Base-by-base conservation (phyloP, 1,139 yeast species). In the Yamadazyma blattariae region DNA sequence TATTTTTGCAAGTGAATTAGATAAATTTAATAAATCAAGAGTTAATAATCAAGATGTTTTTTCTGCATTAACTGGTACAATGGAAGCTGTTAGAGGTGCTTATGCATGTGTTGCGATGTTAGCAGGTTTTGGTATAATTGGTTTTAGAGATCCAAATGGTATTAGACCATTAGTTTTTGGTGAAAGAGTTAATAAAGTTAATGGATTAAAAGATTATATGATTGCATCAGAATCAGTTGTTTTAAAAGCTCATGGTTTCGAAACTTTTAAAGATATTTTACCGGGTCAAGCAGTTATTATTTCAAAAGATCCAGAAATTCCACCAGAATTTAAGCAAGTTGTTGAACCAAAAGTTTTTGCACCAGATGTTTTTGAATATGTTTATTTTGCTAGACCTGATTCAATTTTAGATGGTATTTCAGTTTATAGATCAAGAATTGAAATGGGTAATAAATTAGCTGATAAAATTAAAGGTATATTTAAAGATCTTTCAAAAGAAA, bases 231-330 rank as follows among this genome's bases (percentile, higher is more conserved):
- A 92, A 61, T 84, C 95, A 39, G 97, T 94, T 44, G 98, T 89
- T 4, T 71, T 92, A 47, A 87, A 85, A 57, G 96, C 97, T n/a
- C 95, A 88, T 50, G 95, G 95, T 16, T 92, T 82, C 63, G 68
- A 74, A 41, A 79, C 74, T 29, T 86, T 83, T 66, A 72, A 88
- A 50, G 98, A 92, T 57, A 64, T 94, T 39, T 67, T 74, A 43
- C 98, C 98, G 1, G 99, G 99, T 53, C 96, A 94, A 64, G 97
- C 96, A 9, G 95, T 92, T 31, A 86, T 94, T 46, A 83, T 92
- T 49, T 89, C 88, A 43, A 89, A 89, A 60, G 57, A 50, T 33
- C 45, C 49, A n/a, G 30, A 41, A 3, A 42, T 54, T 33, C 60
- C 61, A 44, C 96, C 96, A 7, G 92, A 87, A 55, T 81, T 87